Percentiles rank a stretch among this genome's conserved stretches.
Conservation (phyloP, 768 basidiomycete species). For the Lactarius trivialis region DNA sequence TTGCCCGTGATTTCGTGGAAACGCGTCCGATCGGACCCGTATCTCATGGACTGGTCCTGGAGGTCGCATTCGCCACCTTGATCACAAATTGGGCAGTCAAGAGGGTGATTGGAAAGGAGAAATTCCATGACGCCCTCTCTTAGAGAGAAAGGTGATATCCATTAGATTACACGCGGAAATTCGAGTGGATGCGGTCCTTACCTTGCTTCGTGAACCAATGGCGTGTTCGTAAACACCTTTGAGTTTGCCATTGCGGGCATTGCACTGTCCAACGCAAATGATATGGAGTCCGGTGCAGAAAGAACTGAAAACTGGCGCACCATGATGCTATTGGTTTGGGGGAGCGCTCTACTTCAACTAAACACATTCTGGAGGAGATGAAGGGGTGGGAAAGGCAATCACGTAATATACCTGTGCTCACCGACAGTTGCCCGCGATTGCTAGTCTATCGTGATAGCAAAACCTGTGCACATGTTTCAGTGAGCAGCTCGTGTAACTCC, state of each 20-base stretch:
- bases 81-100: conserved; percentile 98
- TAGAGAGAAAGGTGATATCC: conserved; percentile 25
- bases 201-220: conserved; percentile 84
- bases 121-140: conserved; percentile 99
- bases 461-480: conserved; percentile 42
- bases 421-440: conserved; percentile 98
- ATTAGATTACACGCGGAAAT: conserved; percentile 21
- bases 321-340: conserved; percentile 95
- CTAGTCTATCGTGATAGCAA: conserved; percentile 88
- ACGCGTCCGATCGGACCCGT: conserved; percentile 93
- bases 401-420: conserved; percentile 33
- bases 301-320: conserved; percentile 36
- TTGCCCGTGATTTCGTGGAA: conserved; percentile 99
- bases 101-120: conserved; percentile 92
- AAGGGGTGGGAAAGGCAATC: neutral
- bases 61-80: conserved; percentile 99
- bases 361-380: conserved; percentile 70
- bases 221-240: conserved; percentile 90
- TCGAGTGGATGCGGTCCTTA: conserved; percentile 27
- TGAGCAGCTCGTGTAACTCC: neutral
- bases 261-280: conserved; percentile 45
- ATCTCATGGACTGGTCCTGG: conserved; percentile 99
- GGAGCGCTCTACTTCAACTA: conserved; percentile 94
- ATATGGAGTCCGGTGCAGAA: neutral
- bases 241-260: conserved; percentile 97